Conservation (phyloP, 1,284 basidiomycete genomes). For the Vanrija sp. region DNA sequence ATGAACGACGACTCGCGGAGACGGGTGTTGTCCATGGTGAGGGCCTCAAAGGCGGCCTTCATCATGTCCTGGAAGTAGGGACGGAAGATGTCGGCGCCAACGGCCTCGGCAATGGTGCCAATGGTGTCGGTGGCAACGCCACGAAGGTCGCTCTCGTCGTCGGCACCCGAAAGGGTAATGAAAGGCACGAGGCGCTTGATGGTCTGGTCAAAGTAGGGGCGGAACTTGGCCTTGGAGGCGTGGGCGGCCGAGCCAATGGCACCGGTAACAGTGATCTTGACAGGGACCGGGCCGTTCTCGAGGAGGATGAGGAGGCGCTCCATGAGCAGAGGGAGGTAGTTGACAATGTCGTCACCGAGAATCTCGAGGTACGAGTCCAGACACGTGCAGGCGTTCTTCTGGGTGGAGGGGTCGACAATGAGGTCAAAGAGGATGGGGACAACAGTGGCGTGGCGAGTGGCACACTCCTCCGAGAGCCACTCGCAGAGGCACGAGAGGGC, state of each 20-base stretch:
- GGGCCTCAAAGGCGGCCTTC: conserved; percentile 88
- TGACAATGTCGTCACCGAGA: conserved; percentile 76
- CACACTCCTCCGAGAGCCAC: conserved; percentile 94
- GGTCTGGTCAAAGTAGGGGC: conserved; percentile 91
- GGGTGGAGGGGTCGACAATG: conserved; percentile 81
- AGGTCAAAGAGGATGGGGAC: conserved; percentile 88
- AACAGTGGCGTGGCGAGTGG: conserved; percentile 74
- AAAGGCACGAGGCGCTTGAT: conserved; percentile 82
- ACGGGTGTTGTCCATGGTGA: conserved; percentile 77
- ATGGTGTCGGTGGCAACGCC: conserved; percentile 98
- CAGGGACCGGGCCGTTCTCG: conserved; percentile 74
- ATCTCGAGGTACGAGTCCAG: conserved; percentile 97
- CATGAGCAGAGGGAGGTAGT: conserved; percentile 94
- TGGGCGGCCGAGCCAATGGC: conserved; percentile 98
- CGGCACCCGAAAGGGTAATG: conserved; percentile 71
- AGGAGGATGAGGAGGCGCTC: conserved; percentile 85
- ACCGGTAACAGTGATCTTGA: conserved; percentile 95
- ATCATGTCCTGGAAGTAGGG: conserved; percentile 96
- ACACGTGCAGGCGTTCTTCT: conserved; percentile 89
- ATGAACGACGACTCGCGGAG: conserved; percentile 95
- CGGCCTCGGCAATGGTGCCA: conserved; percentile 95
- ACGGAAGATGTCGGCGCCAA: conserved; percentile 89
- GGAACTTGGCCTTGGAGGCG: conserved; percentile 88
- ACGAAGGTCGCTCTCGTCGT: conserved; percentile 79
- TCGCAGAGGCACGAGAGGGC: conserved; percentile 96